A percentile compares a stretch with the other conserved stretches of the same genome.
Conservation (phyloP, 441 rosid species). For the Bruguiera hainesii region DNA sequence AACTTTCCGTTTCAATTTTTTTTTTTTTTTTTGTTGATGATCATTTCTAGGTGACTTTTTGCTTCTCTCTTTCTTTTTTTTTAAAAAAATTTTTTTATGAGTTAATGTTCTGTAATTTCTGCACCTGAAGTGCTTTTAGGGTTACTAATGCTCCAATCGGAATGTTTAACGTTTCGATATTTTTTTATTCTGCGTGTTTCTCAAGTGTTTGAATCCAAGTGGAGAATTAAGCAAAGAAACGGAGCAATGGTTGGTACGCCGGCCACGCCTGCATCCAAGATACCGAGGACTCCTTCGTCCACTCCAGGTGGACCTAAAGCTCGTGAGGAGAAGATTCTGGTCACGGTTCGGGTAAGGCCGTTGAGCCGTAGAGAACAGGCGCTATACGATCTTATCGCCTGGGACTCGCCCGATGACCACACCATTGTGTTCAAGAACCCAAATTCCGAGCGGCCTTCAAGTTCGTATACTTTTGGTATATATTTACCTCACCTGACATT, state of each 20-base stretch:
- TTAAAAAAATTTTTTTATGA: not conserved
- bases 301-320: constrained; percentile 62
- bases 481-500: too few species aligned
- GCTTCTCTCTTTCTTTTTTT: too few species aligned
- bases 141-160: not conserved
- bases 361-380: constrained; percentile 81
- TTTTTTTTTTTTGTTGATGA: too few species aligned
- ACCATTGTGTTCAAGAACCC: constrained; percentile 63
- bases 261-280: constrained; percentile 64
- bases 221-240: constrained; percentile 19
- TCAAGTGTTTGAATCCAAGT: constrained; percentile 1
- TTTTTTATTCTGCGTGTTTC: not conserved
- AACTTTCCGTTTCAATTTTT: not conserved
- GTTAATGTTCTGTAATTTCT: not conserved
- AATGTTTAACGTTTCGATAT: too few species aligned
- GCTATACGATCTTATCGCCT: constrained; percentile 83
- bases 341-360: constrained; percentile 82
- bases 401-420: constrained; percentile 77
- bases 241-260: constrained; percentile 53
- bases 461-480: constrained; percentile 56
- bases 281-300: constrained; percentile 43
- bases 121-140: not conserved
- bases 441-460: constrained; percentile 50
- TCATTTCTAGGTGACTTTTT: not conserved
- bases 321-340: constrained; percentile 86